Evolutionary conservation across 192 early-diverging fungal genomes (phyloP).

Genomic region (Backusella sp.): DNA sequence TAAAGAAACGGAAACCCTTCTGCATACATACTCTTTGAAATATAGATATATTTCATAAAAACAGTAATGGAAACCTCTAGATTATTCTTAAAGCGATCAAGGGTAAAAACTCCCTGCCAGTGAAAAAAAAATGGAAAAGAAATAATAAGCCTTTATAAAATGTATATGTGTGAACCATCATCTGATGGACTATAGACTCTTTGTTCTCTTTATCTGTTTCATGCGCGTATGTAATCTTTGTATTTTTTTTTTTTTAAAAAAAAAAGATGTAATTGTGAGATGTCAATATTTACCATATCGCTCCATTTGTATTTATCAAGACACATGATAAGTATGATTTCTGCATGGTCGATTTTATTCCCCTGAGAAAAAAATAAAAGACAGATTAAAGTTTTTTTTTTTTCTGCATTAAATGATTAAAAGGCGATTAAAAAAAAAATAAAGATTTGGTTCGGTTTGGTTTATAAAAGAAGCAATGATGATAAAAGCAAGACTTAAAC

Average conservation of each 20-base stretch:
- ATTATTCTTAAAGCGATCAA: not conserved
- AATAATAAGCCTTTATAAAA: not conserved
- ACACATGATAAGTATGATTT: not conserved
- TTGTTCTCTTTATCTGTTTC: not conserved
- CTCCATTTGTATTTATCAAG: not conserved
- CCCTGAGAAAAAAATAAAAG: not conserved
- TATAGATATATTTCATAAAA: not conserved
- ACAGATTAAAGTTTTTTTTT: not conserved
- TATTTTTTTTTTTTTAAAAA: not conserved
- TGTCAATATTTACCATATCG: not conserved
- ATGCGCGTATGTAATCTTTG: not conserved
- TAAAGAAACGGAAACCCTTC: not conserved
- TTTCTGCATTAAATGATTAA: not conserved
- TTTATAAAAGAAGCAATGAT: not conserved
- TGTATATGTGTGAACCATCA: not conserved
- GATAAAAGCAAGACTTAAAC: not conserved
- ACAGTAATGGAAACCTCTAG: not conserved
- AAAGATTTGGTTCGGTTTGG: not conserved
- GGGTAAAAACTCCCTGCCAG: not conserved
- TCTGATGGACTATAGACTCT: not conserved
- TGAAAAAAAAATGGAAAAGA: not conserved
- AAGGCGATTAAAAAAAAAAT: not conserved
- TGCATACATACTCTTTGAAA: not conserved
- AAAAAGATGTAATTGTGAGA: not conserved
- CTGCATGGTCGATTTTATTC: not conserved